Evolutionary conservation across 2,329 filamentous ascomycete genomes (phyloP), one percentile per base, ranked within the genome.

Genomic region (Chaetoscypha palmicola): DNA sequence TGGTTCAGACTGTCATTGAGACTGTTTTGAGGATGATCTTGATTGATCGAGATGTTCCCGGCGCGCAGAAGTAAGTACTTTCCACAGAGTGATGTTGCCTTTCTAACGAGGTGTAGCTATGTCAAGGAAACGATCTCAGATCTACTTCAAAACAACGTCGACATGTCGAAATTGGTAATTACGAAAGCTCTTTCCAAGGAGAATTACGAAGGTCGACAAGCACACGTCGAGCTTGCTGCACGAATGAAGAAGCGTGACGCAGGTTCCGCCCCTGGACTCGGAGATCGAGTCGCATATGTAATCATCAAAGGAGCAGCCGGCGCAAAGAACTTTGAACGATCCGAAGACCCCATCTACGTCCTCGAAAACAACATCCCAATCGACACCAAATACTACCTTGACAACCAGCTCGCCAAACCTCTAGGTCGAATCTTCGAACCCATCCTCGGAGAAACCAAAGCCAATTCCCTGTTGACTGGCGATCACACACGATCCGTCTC

Each of bases 131-230:
- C 85, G 34, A 98, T 98, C 60, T 86, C 92, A 7, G 89, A 96
- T 62, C 75, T 98, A 14, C 71, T 98, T 30, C 92, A 97, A 62
- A 98, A 98, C 71, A 96, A 94, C 65, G 74, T 98, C 57, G 92
- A 98, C 68, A 94, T 98, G 86, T 96, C 91, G 28, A 97, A 98
- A 65, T 81, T 98, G 14, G 94, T 98, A 63, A 98, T 98, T 60
- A 98, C 92, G 21, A 98, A 98, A 67, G 92, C 92, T 0, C 74
- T 98, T 17, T 84, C 91, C 11, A 98, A 98, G 64, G 78, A 80
- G 32, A 83, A 87, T 61, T 98, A 98, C 64, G 79, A 82, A 9
- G 85, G 81, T 40, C 97, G 95, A 66, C 91, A 97, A 70, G 91
- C 92, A 2, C 92, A 98, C 64, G 88, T 94, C 38, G 91, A 96